Evolutionary conservation across 225 moss, liverwort and hornwort genomes (phyloP).

Genomic region (Sphagnum contortum): DNA sequence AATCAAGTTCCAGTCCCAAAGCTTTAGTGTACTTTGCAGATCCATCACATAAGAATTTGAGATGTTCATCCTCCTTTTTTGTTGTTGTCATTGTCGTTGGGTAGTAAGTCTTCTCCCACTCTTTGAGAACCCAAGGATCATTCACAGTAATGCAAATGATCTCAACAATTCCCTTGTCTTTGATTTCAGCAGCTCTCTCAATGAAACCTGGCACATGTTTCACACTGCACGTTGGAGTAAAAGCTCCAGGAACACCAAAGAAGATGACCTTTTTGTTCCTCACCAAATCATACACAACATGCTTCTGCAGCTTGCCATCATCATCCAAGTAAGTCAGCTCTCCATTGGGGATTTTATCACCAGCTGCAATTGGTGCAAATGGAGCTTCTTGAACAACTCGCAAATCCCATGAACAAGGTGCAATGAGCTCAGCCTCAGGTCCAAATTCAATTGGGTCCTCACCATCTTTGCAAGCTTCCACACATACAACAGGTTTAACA

Average conservation of each 20-base stretch:
- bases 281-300: constrained; percentile 43
- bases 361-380: constrained; percentile 40
- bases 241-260: constrained; percentile 83
- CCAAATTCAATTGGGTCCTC: constrained; percentile 38
- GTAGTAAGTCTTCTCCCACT: constrained; percentile 68
- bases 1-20: constrained; percentile 70
- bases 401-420: constrained; percentile 29
- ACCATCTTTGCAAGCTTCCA: constrained; percentile 40
- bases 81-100: constrained; percentile 6
- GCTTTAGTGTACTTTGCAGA: constrained; percentile 73
- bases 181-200: constrained; percentile 53
- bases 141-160: constrained; percentile 74
- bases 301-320: constrained; percentile 51
- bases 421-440: constrained; percentile 30
- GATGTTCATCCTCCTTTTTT: constrained; percentile 7
- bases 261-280: constrained; percentile 55
- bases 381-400: constrained; percentile 47
- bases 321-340: constrained; percentile 58
- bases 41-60: constrained; percentile 64
- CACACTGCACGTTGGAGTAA: constrained; percentile 84
- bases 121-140: constrained; percentile 71
- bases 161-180: constrained; percentile 47
- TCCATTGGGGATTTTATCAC: constrained; percentile 67
- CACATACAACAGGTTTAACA: constrained; percentile 42
- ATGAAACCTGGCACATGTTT: constrained; percentile 84